Conservation (phyloP, 2,329 filamentous ascomycete species). For the Aspergillus tanneri region DNA sequence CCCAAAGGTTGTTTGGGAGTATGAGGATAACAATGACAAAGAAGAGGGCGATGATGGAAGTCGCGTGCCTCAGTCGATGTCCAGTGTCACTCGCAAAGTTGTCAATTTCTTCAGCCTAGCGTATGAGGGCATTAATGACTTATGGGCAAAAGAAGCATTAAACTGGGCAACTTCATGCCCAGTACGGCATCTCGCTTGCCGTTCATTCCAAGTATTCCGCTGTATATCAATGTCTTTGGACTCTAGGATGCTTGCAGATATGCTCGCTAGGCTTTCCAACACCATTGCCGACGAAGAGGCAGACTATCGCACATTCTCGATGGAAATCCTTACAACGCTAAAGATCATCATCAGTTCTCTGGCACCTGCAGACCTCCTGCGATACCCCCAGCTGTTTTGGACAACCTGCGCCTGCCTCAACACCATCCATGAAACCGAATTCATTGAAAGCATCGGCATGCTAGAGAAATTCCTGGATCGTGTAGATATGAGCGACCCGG, state of each 20-base stretch:
- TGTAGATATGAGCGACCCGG: slow-evolving; percentile 71
- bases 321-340: slow-evolving; percentile 94
- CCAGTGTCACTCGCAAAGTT: slow-evolving; percentile 75
- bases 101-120: slow-evolving; percentile 80
- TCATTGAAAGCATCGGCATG: slow-evolving; percentile 88
- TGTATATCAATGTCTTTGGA: slow-evolving; percentile 90
- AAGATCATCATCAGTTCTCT: slow-evolving; percentile 88
- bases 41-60: slow-evolving; percentile 68
- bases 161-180: slow-evolving; percentile 97
- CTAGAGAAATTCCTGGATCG: slow-evolving; percentile 82
- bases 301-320: slow-evolving; percentile 94
- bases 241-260: slow-evolving; percentile 91
- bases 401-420: slow-evolving; percentile 94
- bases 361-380: slow-evolving; percentile 72
- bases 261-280: slow-evolving; percentile 91
- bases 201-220: slow-evolving; percentile 95
- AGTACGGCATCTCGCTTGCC: slow-evolving; percentile 88
- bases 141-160: slow-evolving; percentile 86
- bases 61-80: slow-evolving; percentile 86
- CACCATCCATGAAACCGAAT: slow-evolving; percentile 94
- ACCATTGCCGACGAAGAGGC: slow-evolving; percentile 93
- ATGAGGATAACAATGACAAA: slow-evolving; percentile 86
- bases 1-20: slow-evolving; percentile 82
- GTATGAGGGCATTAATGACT: slow-evolving; percentile 82
- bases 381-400: slow-evolving; percentile 97